Evolutionary conservation across 2,329 filamentous ascomycete species (phyloP).

Genomic region (Coniochaeta sp.): DNA sequence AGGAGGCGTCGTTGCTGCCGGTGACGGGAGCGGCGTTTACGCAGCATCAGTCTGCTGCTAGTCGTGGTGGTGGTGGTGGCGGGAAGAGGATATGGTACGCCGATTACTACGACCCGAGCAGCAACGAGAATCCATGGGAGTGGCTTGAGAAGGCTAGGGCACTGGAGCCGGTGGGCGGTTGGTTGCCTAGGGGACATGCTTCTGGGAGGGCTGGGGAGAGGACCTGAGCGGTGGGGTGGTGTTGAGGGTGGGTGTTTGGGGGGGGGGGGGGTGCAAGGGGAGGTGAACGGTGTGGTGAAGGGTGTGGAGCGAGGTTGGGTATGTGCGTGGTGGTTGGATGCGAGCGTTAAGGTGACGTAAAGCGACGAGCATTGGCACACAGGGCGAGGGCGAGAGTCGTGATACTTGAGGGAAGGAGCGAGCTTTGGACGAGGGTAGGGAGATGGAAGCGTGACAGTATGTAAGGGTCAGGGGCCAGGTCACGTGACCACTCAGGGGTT

Average conservation of each 20-base stretch:
- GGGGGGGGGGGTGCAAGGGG: too few relatives aligned
- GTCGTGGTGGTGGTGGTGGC: constrained; percentile 10
- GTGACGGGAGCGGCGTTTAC: not conserved
- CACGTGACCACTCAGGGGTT: constrained; percentile 13
- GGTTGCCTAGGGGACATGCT: constrained; percentile 27
- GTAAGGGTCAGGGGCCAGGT: constrained; percentile 2
- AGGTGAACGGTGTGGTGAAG: too few relatives aligned
- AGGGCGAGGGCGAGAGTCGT: too few relatives aligned
- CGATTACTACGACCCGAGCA: constrained; percentile 62
- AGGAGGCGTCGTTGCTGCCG: constrained; percentile 1
- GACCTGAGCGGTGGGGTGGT: constrained; percentile 7
- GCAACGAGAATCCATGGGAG: constrained; percentile 69
- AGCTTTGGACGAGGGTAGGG: not conserved
- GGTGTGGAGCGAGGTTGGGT: too few relatives aligned
- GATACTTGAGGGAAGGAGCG: not conserved
- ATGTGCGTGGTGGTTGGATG: too few relatives aligned
- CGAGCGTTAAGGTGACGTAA: too few relatives aligned
- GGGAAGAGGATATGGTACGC: constrained; percentile 47
- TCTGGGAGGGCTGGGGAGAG: constrained; percentile 15
- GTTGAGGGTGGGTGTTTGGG: not conserved
- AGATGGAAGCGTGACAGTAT: not conserved
- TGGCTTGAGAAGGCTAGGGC: constrained; percentile 41
- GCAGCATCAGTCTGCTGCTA: constrained; percentile 6
- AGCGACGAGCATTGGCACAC: too few relatives aligned
- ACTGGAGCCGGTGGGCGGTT: constrained; percentile 35